A percentile compares a stretch with the other conserved stretches of the same genome.
These are phyloP conservation scores for Yamadazyma jaroonii DNA, from an alignment of 1,139 yeast species.

Conservation along the genomic window DNA sequence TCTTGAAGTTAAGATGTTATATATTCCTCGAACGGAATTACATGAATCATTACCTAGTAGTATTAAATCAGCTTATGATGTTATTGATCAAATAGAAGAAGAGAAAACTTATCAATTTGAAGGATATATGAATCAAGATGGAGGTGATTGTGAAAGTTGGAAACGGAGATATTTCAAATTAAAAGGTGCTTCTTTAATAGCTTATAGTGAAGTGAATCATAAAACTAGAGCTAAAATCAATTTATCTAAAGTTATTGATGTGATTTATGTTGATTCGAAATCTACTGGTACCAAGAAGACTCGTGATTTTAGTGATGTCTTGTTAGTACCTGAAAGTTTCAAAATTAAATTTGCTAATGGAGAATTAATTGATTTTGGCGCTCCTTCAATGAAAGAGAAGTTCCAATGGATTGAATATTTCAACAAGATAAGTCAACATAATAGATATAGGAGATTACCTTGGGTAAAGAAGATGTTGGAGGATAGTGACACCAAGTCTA, in stretches of 20 bases:
- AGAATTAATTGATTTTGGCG: slow-evolving; percentile 68
- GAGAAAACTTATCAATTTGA: slow-evolving; percentile 41
- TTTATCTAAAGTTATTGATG: slow-evolving; percentile 56
- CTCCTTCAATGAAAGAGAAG: slow-evolving; percentile 57
- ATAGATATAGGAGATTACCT: slow-evolving; percentile 60
- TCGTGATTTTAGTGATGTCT: slow-evolving; percentile 63
- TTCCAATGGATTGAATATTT: slow-evolving; percentile 53
- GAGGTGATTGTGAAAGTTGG: slow-evolving; percentile 69
- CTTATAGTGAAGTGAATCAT: slow-evolving; percentile 60
- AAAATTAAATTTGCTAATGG: slow-evolving; percentile 63
- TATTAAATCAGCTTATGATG: slow-evolving; percentile 55
- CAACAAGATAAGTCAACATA: slow-evolving; percentile 52
- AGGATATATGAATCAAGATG: slow-evolving; percentile 73
- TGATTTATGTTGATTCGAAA: slow-evolving; percentile 46
- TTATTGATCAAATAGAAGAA: slow-evolving; percentile 44
- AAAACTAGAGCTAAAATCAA: slow-evolving; percentile 69
- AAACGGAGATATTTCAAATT: slow-evolving; percentile 63
- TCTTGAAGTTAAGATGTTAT: slow-evolving; percentile 71
- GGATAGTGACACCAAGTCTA: slow-evolving; percentile 11
- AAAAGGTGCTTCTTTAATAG: slow-evolving; percentile 58
- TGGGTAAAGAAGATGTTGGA: slow-evolving; percentile 60
- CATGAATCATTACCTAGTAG: slow-evolving; percentile 65
- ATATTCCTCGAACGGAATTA: slow-evolving; percentile 55
- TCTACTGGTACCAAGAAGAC: slow-evolving; percentile 25
- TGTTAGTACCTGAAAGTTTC: slow-evolving; percentile 62